Base-by-base conservation (phyloP, 345 rosid species). In the Gossypium bickii region DNA sequence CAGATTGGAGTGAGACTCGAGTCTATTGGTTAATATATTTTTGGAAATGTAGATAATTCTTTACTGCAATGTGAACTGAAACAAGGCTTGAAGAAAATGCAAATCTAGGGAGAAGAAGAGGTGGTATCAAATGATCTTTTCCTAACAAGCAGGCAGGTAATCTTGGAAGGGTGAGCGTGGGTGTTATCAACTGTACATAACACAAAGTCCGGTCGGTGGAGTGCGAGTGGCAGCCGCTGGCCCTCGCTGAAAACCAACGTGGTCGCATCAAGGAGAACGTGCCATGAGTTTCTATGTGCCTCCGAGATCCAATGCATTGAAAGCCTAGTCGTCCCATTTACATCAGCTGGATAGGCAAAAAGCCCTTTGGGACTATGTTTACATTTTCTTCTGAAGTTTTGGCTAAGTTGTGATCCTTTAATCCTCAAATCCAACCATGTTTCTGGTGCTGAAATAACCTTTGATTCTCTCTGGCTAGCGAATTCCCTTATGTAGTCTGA, bases 291-390 rank as follows among this genome's bases (percentile, higher is more conserved):
- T 70, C 95, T 66, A 61, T 90, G 94, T 9, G 90, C 94, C 77
- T 90, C 92, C 0, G 92, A 90, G 12, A 88, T 83, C 92, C 92
- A 90, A 61, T 90, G 92, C 90, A 83, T 88, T 1, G 92, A 86
- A 67, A 83, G 84, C 12, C 86, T 89, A 15, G 82, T 84, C 51
- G 81, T 84, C 55, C 90, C 91, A 25, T 86, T 82, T 64, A 87
- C 76, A 34, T 84, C 87, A 29, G 85, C 90, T 0, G 92, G 92
- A 75, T 88, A 90, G 29, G 88, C 83, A 67, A 88, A 90, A 16
- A 90, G 76, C 7, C 92, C 95, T 76, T 87, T 88, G 47, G 83
- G 88, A 52, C 83, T 83, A 78, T 87, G 85, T 80, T 87, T 90
- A 74, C 92, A 88, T 73, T 88, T 88, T 63, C 90, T 82, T 72